phyloP scores from a whole-genome alignment of 2,329 filamentous ascomycete genomes.

The Periglandula ipomoeae region DNA sequence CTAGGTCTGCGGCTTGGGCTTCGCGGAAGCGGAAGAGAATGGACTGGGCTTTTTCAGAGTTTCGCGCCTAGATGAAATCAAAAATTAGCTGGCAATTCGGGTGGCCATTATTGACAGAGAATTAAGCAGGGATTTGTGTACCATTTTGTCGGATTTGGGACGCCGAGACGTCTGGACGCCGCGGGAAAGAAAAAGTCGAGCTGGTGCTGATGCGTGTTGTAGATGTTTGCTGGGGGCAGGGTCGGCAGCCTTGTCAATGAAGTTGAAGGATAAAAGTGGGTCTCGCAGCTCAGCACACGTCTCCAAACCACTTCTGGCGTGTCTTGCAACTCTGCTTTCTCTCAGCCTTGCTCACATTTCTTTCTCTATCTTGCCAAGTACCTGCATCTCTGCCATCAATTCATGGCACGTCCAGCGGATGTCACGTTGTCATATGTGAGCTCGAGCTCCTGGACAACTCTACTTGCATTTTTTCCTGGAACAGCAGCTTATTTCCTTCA shows the following conservation, averaged over 20 bases:
- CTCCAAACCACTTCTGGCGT: not conserved
- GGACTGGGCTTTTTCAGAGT: constrained; percentile 96
- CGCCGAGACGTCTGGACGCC: not conserved
- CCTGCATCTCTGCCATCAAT: not conserved
- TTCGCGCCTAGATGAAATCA: no score
- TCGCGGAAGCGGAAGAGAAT: constrained; percentile 99
- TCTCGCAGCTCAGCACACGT: not conserved
- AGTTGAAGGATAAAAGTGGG: not conserved
- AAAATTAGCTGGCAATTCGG: no score
- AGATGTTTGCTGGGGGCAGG: not conserved
- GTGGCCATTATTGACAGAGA: no score
- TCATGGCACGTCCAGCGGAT: not conserved
- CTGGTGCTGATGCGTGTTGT: not conserved
- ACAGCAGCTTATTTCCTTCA: not conserved
- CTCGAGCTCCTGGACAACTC: no score
- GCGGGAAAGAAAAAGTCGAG: not conserved
- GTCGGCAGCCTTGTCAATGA: not conserved
- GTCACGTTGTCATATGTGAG: no score
- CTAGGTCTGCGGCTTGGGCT: constrained; percentile 88
- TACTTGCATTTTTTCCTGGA: no score
- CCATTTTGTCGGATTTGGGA: constrained; percentile 1
- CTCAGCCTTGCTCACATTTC: not conserved
- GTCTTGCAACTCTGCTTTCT: no score
- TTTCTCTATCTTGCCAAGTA: not conserved
- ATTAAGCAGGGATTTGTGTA: not conserved